Percentiles rank a stretch among this genome's conserved stretches.
These are phyloP conservation scores for Microdochium bolleyi DNA, from an alignment of 2,329 filamentous ascomycete species.

Conservation along the genomic window DNA sequence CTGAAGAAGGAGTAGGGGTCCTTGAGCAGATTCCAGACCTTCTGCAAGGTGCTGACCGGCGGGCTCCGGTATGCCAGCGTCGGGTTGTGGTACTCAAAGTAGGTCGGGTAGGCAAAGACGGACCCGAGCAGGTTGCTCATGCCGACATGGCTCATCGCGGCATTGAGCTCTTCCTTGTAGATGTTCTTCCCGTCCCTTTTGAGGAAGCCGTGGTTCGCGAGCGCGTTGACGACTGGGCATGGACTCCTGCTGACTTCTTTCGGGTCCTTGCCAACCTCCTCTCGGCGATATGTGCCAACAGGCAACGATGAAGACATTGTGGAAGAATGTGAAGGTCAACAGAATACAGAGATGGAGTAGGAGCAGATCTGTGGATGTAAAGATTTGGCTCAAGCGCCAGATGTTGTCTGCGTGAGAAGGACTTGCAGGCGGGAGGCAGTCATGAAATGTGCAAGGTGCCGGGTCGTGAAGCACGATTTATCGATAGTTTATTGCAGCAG, in stretches of 20 bases:
- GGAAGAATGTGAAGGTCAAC: too few relatives aligned
- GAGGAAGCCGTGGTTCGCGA: conserved; percentile 3
- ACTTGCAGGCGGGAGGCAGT: too few relatives aligned
- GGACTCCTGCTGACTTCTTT: background rate
- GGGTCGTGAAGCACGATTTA: too few relatives aligned
- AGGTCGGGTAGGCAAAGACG: background rate
- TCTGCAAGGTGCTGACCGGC: background rate
- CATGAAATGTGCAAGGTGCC: too few relatives aligned
- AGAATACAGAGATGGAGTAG: too few relatives aligned
- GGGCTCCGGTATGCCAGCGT: conserved; percentile 1
- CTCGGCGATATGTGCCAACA: conserved; percentile 1
- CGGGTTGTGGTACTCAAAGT: background rate
- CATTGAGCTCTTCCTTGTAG: background rate
- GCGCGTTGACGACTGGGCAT: conserved; percentile 2
- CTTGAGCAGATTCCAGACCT: background rate
- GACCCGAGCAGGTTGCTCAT: background rate
- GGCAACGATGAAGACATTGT: conserved; percentile 1
- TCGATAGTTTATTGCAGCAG: too few relatives aligned
- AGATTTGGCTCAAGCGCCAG: too few relatives aligned
- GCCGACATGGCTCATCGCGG: background rate
- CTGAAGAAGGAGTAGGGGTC: background rate
- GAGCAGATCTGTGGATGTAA: too few relatives aligned
- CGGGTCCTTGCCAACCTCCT: too few relatives aligned
- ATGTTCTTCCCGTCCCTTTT: conserved; percentile 1
- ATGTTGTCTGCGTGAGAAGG: too few relatives aligned